A percentile compares a stretch with the other conserved stretches of the same genome.
Conservation (phyloP, 257 asterid genomes). For the Coffea canephora region DNA sequence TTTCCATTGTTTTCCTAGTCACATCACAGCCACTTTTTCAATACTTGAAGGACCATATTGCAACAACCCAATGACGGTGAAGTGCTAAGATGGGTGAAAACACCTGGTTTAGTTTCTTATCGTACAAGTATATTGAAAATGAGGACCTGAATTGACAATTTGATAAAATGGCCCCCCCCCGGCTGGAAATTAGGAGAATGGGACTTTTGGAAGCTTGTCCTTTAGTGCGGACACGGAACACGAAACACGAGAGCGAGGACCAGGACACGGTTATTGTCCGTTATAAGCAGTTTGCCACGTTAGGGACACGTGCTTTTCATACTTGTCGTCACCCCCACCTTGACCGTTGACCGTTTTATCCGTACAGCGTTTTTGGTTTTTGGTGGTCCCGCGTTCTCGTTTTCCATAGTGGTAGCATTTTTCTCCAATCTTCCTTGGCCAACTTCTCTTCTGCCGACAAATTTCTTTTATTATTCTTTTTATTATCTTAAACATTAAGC, state of each 20-base stretch:
- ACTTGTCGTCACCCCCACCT: slow-evolving; percentile 30
- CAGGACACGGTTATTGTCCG: slow-evolving; percentile 50
- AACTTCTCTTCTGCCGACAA: slow-evolving; percentile 56
- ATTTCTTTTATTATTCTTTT: slow-evolving; percentile 13
- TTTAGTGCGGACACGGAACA: slow-evolving; percentile 12
- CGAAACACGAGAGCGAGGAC: slow-evolving; percentile 29
- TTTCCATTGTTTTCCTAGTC: no score
- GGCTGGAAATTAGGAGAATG: neutral
- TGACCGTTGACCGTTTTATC: slow-evolving; percentile 40
- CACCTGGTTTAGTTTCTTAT: no score
- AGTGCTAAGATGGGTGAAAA: neutral
- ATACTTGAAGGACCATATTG: neutral
- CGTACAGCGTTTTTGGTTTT: slow-evolving; percentile 6
- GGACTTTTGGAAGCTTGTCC: neutral
- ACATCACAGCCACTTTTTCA: neutral
- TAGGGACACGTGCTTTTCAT: slow-evolving; percentile 52
- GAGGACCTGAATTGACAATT: neutral
- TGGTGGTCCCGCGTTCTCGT: neutral
- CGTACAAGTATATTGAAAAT: no score
- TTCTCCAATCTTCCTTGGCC: slow-evolving; percentile 2
- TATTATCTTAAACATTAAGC: neutral
- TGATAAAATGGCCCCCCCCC: neutral
- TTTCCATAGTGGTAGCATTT: neutral
- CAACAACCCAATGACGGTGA: neutral
- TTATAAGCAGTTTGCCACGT: slow-evolving; percentile 64